Evolutionary conservation across 2,329 filamentous ascomycete species (phyloP).

Genomic region (Botryosphaeria dothidea): DNA sequence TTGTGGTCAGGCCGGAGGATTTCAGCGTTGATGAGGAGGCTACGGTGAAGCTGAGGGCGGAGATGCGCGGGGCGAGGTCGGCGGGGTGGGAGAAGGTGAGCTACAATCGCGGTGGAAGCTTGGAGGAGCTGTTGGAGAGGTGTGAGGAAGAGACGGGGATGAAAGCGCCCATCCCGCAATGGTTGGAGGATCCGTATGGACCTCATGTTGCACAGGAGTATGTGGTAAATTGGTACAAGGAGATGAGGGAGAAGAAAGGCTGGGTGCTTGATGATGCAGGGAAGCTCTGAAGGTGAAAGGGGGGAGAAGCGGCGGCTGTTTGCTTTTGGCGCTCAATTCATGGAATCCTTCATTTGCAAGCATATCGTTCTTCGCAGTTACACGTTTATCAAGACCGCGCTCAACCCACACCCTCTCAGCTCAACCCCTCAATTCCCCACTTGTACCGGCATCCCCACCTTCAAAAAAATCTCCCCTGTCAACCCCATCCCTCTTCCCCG

Average conservation of each 20-base stretch:
- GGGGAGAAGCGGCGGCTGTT: neutral
- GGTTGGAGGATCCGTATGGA: constrained; percentile 47
- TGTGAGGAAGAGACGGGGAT: constrained; percentile 47
- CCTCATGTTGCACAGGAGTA: constrained; percentile 47
- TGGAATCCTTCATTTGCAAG: no score
- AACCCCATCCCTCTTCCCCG: constrained; percentile 45
- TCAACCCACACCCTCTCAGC: neutral
- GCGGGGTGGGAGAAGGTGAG: constrained; percentile 26
- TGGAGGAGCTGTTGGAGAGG: constrained; percentile 39
- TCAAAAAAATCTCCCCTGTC: constrained; percentile 29
- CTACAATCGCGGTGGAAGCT: constrained; percentile 47
- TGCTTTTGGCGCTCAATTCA: neutral
- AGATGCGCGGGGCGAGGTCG: constrained; percentile 31
- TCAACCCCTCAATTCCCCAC: neutral
- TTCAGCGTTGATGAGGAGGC: constrained; percentile 38
- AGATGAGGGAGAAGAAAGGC: constrained; percentile 32
- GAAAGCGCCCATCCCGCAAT: constrained; percentile 44
- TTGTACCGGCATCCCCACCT: constrained; percentile 18
- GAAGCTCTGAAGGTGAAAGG: neutral
- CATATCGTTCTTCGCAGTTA: no score
- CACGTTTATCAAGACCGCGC: no score
- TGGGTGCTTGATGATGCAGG: constrained; percentile 25
- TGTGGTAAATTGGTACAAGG: constrained; percentile 47
- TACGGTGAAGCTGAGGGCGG: constrained; percentile 38
- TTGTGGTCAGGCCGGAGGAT: constrained; percentile 41